phyloP scores from a whole-genome alignment of 768 basidiomycete species.

The Jaapia argillacea region DNA sequence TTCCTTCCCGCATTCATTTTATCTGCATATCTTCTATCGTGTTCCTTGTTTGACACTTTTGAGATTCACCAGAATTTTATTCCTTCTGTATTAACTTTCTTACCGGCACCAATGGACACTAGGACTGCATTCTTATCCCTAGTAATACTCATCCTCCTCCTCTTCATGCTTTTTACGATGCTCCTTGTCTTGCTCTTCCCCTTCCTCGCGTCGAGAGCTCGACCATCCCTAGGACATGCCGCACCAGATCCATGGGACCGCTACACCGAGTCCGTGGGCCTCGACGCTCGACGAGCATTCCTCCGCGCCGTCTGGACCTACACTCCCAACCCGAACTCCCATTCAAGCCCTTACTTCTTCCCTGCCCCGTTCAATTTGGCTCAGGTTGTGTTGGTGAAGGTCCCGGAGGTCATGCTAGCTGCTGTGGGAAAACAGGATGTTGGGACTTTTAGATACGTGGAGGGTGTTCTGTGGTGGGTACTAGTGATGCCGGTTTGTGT shows the following conservation, averaged over 20 bases:
- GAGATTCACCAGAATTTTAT: neutral
- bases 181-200: conserved; percentile 22
- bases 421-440: conserved; percentile 12
- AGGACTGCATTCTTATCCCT: conserved; percentile 33
- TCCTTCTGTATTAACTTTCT: conserved; percentile 6
- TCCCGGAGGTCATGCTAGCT: conserved; percentile 8
- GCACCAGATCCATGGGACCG: conserved; percentile 31
- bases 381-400: conserved; percentile 11
- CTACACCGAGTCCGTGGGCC: conserved; percentile 33
- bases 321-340: conserved; percentile 19
- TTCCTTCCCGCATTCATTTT: conserved; percentile 40
- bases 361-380: conserved; percentile 45
- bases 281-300: conserved; percentile 32
- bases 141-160: conserved; percentile 21
- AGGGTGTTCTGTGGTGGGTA: conserved; percentile 31
- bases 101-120: conserved; percentile 35
- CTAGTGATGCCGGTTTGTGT: conserved; percentile 28
- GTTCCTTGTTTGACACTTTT: conserved; percentile 34
- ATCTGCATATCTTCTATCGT: conserved; percentile 33
- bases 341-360: conserved; percentile 27
- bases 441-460: conserved; percentile 9
- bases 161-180: conserved; percentile 23
- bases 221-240: neutral
- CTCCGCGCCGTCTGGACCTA: conserved; percentile 26
- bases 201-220: conserved; percentile 1